A percentile compares a stretch with the other conserved stretches of the same genome.
Conservation (phyloP, 805 yeast genomes). For the Metschnikowia bowlesiae region DNA sequence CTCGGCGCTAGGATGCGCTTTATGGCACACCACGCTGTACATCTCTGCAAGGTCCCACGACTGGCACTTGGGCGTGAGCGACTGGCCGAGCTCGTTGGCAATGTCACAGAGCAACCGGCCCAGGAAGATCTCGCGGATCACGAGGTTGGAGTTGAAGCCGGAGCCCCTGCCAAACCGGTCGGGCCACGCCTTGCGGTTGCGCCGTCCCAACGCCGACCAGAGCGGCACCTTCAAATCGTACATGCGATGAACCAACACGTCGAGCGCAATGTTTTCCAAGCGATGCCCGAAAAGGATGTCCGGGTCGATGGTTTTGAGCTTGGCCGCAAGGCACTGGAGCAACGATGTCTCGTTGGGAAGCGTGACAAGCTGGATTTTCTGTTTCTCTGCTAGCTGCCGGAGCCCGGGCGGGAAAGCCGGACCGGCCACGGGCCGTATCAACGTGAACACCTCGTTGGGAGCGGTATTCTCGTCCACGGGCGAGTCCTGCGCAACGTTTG, state of each 20-base stretch:
- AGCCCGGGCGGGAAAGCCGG: constrained; percentile 73
- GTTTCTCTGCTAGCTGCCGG: constrained; percentile 52
- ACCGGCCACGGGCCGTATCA: constrained; percentile 74
- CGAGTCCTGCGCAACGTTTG: constrained; percentile 67
- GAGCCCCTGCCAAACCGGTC: constrained; percentile 57
- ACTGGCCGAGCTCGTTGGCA: constrained; percentile 92
- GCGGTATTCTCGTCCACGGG: constrained; percentile 58
- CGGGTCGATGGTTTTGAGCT: constrained; percentile 74
- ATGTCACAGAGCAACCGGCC: constrained; percentile 91
- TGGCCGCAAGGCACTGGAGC: constrained; percentile 68
- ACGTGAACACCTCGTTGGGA: constrained; percentile 62
- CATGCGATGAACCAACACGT: constrained; percentile 77
- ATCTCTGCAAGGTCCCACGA: constrained; percentile 93
- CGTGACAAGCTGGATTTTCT: constrained; percentile 46
- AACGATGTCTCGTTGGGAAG: constrained; percentile 73
- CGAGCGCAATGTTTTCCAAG: constrained; percentile 72
- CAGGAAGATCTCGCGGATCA: constrained; percentile 65
- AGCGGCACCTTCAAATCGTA: constrained; percentile 65
- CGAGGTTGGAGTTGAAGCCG: constrained; percentile 48
- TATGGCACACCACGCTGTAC: constrained; percentile 74
- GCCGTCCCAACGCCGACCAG: constrained; percentile 82
- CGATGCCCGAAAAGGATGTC: constrained; percentile 88
- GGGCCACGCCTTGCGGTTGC: constrained; percentile 75
- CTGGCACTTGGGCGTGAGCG: constrained; percentile 85
- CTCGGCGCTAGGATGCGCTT: constrained; percentile 59